These are phyloP conservation scores for Coniella lustricola DNA, from an alignment of 2,329 filamentous ascomycete species.

Conservation along the genomic window DNA sequence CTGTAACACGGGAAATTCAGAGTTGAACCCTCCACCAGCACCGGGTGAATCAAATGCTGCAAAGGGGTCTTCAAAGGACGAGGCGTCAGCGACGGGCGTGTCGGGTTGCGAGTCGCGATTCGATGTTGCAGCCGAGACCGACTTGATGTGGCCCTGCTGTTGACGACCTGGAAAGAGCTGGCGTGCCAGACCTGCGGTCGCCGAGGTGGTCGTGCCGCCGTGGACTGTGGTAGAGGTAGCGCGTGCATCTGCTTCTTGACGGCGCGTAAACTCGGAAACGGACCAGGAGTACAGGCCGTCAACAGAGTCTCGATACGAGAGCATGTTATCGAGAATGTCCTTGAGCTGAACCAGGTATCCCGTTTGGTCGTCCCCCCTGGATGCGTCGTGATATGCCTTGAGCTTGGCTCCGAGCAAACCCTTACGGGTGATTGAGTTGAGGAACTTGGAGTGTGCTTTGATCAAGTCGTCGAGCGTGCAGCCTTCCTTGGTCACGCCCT, in stretches of 20 bases:
- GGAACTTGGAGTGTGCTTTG: slow-evolving; percentile 80
- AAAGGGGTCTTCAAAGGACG: slow-evolving; percentile 16
- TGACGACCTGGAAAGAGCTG: slow-evolving; percentile 1
- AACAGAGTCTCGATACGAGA: slow-evolving; percentile 85
- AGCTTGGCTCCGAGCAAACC: slow-evolving; percentile 74
- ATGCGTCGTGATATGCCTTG: slow-evolving; percentile 29
- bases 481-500: slow-evolving; percentile 72
- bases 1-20: slow-evolving; percentile 66
- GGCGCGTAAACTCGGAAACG: slow-evolving; percentile 84
- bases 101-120: slow-evolving; percentile 23
- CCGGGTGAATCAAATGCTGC: slow-evolving; percentile 39
- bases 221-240: slow-evolving; percentile 36
- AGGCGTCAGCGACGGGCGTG: slow-evolving; percentile 11
- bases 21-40: slow-evolving; percentile 46
- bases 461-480: slow-evolving; percentile 95
- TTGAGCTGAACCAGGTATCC: slow-evolving; percentile 87
- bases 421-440: slow-evolving; percentile 92
- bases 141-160: slow-evolving; percentile 5
- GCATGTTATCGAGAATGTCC: slow-evolving; percentile 88
- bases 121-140: slow-evolving; percentile 18
- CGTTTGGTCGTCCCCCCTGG: slow-evolving; percentile 56
- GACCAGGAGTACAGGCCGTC: slow-evolving; percentile 93
- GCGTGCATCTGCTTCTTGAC: slow-evolving; percentile 77
- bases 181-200: neutral
- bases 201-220: neutral